phyloP scores from a whole-genome alignment of 1,139 yeast genomes.

The Candida glucosophila region DNA sequence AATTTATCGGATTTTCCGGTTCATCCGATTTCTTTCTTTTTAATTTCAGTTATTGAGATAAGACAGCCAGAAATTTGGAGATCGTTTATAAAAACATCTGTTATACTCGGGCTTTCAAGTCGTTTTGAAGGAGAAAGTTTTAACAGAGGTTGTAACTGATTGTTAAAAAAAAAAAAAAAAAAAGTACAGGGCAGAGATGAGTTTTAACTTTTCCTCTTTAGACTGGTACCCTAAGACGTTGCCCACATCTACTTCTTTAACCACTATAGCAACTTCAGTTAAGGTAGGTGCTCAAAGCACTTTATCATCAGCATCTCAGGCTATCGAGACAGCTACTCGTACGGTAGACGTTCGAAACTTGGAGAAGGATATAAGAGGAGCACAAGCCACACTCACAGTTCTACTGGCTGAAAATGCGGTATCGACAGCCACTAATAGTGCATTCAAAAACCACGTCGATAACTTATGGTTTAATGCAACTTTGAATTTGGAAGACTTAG shows the following conservation, averaged over 20 bases:
- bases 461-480: conserved; percentile 26
- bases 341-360: conserved; percentile 8
- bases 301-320: conserved; percentile 8
- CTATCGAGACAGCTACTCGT: conserved; percentile 11
- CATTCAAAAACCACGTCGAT: conserved; percentile 20
- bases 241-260: conserved; percentile 10
- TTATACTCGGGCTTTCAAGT: too few relatives aligned
- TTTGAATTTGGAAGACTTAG: conserved; percentile 14
- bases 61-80: too few relatives aligned
- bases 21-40: too few relatives aligned
- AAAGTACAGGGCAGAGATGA: too few relatives aligned
- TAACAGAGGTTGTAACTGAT: too few relatives aligned
- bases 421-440: conserved; percentile 32
- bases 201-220: too few relatives aligned
- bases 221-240: too few relatives aligned
- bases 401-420: conserved; percentile 21
- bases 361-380: conserved; percentile 17
- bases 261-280: conserved; percentile 6
- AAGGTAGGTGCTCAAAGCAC: conserved; percentile 4
- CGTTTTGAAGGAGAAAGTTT: too few relatives aligned
- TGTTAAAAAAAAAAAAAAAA: too few relatives aligned
- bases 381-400: conserved; percentile 28
- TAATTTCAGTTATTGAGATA: too few relatives aligned
- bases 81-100: too few relatives aligned
- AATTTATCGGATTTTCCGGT: too few relatives aligned